phyloP scores from a whole-genome alignment of 2,329 filamentous ascomycete genomes.

The Neoarthrinium moseri region DNA sequence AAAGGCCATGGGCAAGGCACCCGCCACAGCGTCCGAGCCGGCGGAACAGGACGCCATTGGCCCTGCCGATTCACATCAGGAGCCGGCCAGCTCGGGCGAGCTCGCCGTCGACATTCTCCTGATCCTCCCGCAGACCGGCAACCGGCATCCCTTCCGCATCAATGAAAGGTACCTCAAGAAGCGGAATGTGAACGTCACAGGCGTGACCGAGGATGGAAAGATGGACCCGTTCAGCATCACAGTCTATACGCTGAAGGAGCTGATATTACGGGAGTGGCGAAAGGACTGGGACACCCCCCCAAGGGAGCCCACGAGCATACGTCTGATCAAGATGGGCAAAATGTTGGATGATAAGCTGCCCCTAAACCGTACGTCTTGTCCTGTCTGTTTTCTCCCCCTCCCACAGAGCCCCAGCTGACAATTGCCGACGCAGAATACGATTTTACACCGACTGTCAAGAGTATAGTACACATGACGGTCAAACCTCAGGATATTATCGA shows the following conservation, averaged over 20 bases:
- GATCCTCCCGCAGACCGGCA: constrained; percentile 72
- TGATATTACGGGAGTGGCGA: constrained; percentile 91
- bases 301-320: constrained; percentile 82
- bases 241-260: constrained; percentile 89
- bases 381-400: too few relatives aligned
- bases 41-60: constrained; percentile 12
- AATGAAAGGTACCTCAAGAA: constrained; percentile 83
- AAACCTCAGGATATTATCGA: constrained; percentile 73
- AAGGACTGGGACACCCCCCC: constrained; percentile 88
- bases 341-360: constrained; percentile 85
- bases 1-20: constrained; percentile 9
- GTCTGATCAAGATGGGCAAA: constrained; percentile 89
- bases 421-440: constrained; percentile 54
- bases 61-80: constrained; percentile 11
- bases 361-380: constrained; percentile 72
- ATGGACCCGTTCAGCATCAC: constrained; percentile 86
- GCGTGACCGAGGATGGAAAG: constrained; percentile 55
- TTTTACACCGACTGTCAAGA: constrained; percentile 61
- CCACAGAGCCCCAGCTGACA: background rate
- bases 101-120: constrained; percentile 73
- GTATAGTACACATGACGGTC: constrained; percentile 77
- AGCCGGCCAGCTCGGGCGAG: constrained; percentile 11
- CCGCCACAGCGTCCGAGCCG: background rate
- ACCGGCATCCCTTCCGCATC: constrained; percentile 85
- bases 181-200: constrained; percentile 74